These are phyloP conservation scores for Diphasiastrum complanatum DNA, from an alignment of 83 land plant genomes.

Conservation along the genomic window DNA sequence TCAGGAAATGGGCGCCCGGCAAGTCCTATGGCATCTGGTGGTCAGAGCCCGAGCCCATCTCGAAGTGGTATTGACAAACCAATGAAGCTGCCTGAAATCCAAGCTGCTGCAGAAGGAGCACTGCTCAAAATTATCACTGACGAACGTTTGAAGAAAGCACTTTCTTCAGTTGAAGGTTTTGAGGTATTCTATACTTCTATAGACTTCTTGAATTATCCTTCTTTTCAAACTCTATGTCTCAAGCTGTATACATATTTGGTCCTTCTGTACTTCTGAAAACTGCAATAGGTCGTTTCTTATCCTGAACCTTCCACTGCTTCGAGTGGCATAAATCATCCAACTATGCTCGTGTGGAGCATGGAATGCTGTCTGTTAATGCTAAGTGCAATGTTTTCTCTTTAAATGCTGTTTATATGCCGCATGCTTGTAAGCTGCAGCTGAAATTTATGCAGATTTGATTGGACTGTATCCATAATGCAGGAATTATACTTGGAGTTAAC, in stretches of 20 bases:
- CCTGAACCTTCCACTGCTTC: too few species aligned
- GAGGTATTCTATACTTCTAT: too few species aligned
- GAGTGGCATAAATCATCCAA: too few species aligned
- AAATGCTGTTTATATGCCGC: neutral
- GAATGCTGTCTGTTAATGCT: too few species aligned
- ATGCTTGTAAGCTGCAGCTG: neutral
- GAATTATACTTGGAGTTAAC: slow-evolving; percentile 77
- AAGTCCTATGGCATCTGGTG: neutral
- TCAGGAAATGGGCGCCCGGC: neutral
- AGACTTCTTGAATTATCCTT: too few species aligned
- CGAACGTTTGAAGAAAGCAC: slow-evolving; percentile 49
- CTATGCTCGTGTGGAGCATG: too few species aligned
- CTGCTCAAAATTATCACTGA: slow-evolving; percentile 53
- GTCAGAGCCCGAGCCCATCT: slow-evolving; percentile 33
- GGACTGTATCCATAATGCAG: slow-evolving; percentile 42
- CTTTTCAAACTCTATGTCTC: too few species aligned
- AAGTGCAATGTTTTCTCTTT: too few species aligned
- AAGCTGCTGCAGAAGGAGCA: slow-evolving; percentile 88
- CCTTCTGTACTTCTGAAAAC: neutral
- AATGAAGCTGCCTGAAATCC: slow-evolving; percentile 80
- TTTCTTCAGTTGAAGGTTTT: slow-evolving; percentile 64
- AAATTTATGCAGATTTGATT: neutral
- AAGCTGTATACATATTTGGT: neutral
- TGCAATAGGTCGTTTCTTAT: too few species aligned
- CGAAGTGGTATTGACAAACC: slow-evolving; percentile 53